Evolutionary conservation across 768 basidiomycete genomes (phyloP).

Genomic region (Mycena galericulata): DNA sequence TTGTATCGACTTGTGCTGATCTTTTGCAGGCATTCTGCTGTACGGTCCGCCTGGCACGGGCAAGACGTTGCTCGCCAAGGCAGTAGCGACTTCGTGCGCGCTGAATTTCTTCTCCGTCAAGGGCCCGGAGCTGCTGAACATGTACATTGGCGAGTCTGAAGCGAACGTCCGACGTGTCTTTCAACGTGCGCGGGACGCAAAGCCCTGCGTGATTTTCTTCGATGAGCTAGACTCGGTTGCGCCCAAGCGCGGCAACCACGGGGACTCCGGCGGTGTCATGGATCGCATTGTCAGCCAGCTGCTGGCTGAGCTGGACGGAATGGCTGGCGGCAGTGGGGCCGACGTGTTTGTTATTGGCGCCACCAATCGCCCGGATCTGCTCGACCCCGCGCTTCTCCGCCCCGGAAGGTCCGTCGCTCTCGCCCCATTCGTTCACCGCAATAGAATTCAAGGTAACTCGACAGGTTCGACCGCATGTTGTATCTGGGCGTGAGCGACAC

Average conservation of each 20-base stretch:
- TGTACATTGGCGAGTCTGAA: slow-evolving; percentile 99
- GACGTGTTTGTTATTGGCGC: slow-evolving; percentile 96
- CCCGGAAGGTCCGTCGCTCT: slow-evolving; percentile 76
- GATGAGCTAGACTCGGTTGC: slow-evolving; percentile 96
- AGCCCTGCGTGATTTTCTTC: slow-evolving; percentile 96
- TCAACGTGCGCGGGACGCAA: slow-evolving; percentile 90
- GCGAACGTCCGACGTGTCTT: slow-evolving; percentile 96
- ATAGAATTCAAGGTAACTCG: slow-evolving; percentile 1
- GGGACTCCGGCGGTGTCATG: slow-evolving; percentile 98
- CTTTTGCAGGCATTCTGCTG: slow-evolving; percentile 78
- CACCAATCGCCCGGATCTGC: slow-evolving; percentile 92
- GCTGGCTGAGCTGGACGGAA: slow-evolving; percentile 93
- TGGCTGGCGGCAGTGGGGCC: slow-evolving; percentile 69
- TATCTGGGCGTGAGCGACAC: slow-evolving; percentile 94
- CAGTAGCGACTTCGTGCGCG: slow-evolving; percentile 94
- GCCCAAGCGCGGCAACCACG: slow-evolving; percentile 94
- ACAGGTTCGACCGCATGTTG: slow-evolving; percentile 95
- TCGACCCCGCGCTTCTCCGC: slow-evolving; percentile 90
- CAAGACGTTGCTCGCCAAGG: slow-evolving; percentile 95
- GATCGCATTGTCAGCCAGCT: slow-evolving; percentile 97
- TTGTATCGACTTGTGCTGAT: not conserved
- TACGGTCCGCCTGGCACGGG: slow-evolving; percentile 98
- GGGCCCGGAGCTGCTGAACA: slow-evolving; percentile 94
- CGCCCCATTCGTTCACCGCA: not conserved
- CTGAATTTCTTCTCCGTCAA: slow-evolving; percentile 98